Percentiles rank a stretch among this genome's conserved stretches.
Conservation (phyloP, 208 protist species). For the Leishmania major region DNA sequence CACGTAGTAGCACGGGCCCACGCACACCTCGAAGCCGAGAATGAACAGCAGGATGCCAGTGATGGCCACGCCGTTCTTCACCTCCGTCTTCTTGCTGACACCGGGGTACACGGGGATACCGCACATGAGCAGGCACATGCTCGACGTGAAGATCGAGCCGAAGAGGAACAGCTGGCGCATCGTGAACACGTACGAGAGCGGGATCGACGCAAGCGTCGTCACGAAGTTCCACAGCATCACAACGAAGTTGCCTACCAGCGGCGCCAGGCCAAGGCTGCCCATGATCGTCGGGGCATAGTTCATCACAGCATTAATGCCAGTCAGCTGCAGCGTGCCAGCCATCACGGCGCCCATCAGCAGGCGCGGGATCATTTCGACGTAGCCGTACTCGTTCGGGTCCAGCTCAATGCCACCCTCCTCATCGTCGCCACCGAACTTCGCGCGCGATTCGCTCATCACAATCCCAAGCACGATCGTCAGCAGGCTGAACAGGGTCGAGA, state of each 20-base stretch:
- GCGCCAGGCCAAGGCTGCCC: slow-evolving; percentile 55
- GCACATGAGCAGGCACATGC: slow-evolving; percentile 78
- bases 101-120: slow-evolving; percentile 83
- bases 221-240: slow-evolving; percentile 91
- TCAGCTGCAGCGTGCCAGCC: slow-evolving; percentile 76
- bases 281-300: slow-evolving; percentile 89
- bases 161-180: slow-evolving; percentile 79
- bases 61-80: slow-evolving; percentile 73
- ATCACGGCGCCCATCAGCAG: slow-evolving; percentile 58
- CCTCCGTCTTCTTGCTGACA: slow-evolving; percentile 35
- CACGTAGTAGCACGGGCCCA: slow-evolving; percentile 84
- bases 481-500: slow-evolving; percentile 66
- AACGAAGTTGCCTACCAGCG: slow-evolving; percentile 78
- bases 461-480: slow-evolving; percentile 41
- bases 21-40: slow-evolving; percentile 68
- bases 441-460: slow-evolving; percentile 20
- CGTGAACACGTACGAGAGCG: slow-evolving; percentile 63
- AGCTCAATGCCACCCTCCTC: slow-evolving; percentile 11
- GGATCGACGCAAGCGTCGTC: slow-evolving; percentile 75
- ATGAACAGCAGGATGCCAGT: slow-evolving; percentile 86
- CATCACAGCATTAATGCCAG: slow-evolving; percentile 88
- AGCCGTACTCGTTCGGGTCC: slow-evolving; percentile 58
- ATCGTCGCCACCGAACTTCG: slow-evolving; percentile 26
- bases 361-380: slow-evolving; percentile 41
- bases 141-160: slow-evolving; percentile 58